Evolutionary conservation across 1,284 basidiomycete genomes (phyloP), one percentile per base, ranked within the genome.

Genomic region (Tausonia pullulans): DNA sequence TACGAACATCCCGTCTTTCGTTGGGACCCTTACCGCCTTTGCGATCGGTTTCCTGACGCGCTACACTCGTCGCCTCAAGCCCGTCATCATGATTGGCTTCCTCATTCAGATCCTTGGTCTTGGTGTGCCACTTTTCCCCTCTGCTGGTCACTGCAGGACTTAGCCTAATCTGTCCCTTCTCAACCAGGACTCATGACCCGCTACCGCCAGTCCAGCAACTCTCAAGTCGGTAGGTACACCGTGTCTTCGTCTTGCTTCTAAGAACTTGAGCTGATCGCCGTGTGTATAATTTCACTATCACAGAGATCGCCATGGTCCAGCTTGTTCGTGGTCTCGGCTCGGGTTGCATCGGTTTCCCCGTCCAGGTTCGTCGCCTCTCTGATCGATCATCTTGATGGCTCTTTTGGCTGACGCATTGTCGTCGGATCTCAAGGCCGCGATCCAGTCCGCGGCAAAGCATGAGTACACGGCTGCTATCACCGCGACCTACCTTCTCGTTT

Each of bases 291-390:
- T 27, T 27, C 27, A 27, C 27, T 27, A 27, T 27, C 27, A 27
- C 27, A 27, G 27, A 27, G 27, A 27, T 27, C 27, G 27, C 27
- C 27, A 27, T 27, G 27, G 27, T 27, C 27, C 27, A 27, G 27
- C 49, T 74, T 46, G 65, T 75, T 3, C 69, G 72, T 50, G 74
- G 73, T 41, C 60, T 72, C 49, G 73, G 69, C 1, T 69, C 66
- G 49, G 76, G 74, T 3, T 69, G 70, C 45, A 73, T 76, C 65
- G 67, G 68, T 3, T 76, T 73, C 70, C 75, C 76, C 0, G 68
- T 70, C 8, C 74, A 75, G 64, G 73, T 11, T 13, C 9, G 48
- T 49, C 14, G 27, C 27, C 27, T 14, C 9, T 49, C 48, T 14
- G 48, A 49, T 14, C 14, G 48, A 8, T 14, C 48, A 49, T 49